Evolutionary conservation across 225 moss, liverwort and hornwort genomes (phyloP).

Genomic region (Lunularia cruciata): DNA sequence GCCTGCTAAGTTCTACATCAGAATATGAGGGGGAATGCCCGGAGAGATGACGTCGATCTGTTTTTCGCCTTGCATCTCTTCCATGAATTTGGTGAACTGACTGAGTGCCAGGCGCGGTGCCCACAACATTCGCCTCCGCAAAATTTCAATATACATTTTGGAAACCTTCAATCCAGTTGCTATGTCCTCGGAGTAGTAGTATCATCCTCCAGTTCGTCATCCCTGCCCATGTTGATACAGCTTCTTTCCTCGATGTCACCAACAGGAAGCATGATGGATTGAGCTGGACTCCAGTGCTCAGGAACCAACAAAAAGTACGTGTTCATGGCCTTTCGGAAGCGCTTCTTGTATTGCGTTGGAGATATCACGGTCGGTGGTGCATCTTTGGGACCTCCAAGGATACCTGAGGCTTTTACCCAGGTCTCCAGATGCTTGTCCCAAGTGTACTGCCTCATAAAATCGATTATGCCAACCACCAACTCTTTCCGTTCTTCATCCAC

Average conservation of each 20-base stretch:
- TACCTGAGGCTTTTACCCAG: constrained; percentile 90
- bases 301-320: constrained; percentile 95
- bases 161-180: constrained; percentile 27
- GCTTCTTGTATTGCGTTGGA: constrained; percentile 87
- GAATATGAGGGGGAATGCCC: constrained; percentile 41
- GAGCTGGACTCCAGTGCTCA: constrained; percentile 69
- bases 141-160: constrained; percentile 50
- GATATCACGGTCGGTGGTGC: constrained; percentile 90
- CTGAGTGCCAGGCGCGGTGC: constrained; percentile 31
- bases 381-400: constrained; percentile 92
- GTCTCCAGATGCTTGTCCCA: constrained; percentile 98
- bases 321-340: constrained; percentile 93
- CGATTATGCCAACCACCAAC: constrained; percentile 90
- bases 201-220: constrained; percentile 39
- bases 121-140: constrained; percentile 40
- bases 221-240: constrained; percentile 18
- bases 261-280: constrained; percentile 21
- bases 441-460: constrained; percentile 94
- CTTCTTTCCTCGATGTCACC: constrained; percentile 9
- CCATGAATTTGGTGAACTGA: constrained; percentile 39
- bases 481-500: constrained; percentile 91
- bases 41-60: constrained; percentile 26
- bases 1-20: constrained; percentile 32
- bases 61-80: constrained; percentile 36
- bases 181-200: constrained; percentile 20